Conservation (phyloP, 129 eudicot species). For the Artemisia annua region DNA sequence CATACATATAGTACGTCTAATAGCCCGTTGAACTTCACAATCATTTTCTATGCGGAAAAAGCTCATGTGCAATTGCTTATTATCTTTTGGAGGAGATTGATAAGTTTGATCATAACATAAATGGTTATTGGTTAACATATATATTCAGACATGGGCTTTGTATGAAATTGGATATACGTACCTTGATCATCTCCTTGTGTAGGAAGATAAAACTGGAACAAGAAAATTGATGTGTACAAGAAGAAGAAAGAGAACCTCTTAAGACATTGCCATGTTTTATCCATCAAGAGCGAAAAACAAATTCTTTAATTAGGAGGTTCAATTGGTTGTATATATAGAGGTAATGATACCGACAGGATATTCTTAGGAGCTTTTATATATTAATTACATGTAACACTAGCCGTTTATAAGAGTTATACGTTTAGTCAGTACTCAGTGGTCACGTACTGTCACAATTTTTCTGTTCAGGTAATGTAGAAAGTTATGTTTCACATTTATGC, state of each 20-base stretch:
- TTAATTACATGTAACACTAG: neutral
- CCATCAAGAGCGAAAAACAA: slow-evolving; percentile 31
- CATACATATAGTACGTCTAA: too few species aligned
- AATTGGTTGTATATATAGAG: slow-evolving; percentile 30
- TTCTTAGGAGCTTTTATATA: neutral
- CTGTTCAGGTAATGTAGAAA: too few species aligned
- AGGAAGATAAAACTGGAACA: slow-evolving; percentile 28
- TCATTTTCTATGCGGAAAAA: too few species aligned
- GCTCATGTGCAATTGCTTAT: too few species aligned
- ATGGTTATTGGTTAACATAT: neutral
- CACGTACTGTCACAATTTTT: too few species aligned
- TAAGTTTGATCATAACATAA: too few species aligned
- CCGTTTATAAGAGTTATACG: neutral
- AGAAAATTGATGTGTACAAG: slow-evolving; percentile 37
- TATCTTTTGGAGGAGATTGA: too few species aligned
- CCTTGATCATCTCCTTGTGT: slow-evolving; percentile 35
- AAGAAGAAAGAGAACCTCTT: slow-evolving; percentile 21
- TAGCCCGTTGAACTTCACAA: too few species aligned
- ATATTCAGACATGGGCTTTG: neutral
- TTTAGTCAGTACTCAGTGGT: too few species aligned
- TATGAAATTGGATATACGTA: slow-evolving; percentile 8
- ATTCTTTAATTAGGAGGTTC: neutral
- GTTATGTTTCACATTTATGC: too few species aligned
- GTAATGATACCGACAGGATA: slow-evolving; percentile 24
- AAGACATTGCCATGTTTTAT: slow-evolving; percentile 33